Evolutionary conservation across 306 rosid genomes (phyloP).

Genomic region (Lithocarpus polystachyus): DNA sequence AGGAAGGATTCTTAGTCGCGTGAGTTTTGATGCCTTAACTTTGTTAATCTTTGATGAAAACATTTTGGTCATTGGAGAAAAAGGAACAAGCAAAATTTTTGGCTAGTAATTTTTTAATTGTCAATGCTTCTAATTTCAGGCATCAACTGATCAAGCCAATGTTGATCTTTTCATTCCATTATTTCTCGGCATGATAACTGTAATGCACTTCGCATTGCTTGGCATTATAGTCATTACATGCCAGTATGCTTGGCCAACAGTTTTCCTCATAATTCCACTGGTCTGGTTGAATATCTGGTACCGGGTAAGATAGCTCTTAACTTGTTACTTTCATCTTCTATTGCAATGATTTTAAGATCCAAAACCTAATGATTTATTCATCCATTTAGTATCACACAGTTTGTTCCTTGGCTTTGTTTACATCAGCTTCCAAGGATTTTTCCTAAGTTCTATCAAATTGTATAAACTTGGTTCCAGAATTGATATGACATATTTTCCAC

Average conservation of each 20-base stretch:
- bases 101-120: too few relatives aligned
- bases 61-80: too few relatives aligned
- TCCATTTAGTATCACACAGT: background rate
- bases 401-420: too few relatives aligned
- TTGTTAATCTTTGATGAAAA: too few relatives aligned
- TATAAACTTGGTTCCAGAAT: too few relatives aligned
- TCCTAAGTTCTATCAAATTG: too few relatives aligned
- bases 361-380: background rate
- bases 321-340: background rate
- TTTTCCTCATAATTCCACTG: conserved; percentile 79
- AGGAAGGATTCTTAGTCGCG: conserved; percentile 93
- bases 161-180: conserved; percentile 74
- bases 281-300: conserved; percentile 88
- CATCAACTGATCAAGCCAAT: conserved; percentile 90
- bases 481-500: too few relatives aligned
- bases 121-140: conserved; percentile 32
- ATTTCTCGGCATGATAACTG: conserved; percentile 43
- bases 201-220: conserved; percentile 70
- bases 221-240: conserved; percentile 66
- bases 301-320: conserved; percentile 57
- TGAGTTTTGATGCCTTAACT: conserved; percentile 27
- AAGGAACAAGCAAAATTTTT: too few relatives aligned
- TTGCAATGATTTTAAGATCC: background rate
- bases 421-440: too few relatives aligned
- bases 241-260: conserved; percentile 92